Conservation (phyloP, 441 rosid species). For the Populus hybrid region DNA sequence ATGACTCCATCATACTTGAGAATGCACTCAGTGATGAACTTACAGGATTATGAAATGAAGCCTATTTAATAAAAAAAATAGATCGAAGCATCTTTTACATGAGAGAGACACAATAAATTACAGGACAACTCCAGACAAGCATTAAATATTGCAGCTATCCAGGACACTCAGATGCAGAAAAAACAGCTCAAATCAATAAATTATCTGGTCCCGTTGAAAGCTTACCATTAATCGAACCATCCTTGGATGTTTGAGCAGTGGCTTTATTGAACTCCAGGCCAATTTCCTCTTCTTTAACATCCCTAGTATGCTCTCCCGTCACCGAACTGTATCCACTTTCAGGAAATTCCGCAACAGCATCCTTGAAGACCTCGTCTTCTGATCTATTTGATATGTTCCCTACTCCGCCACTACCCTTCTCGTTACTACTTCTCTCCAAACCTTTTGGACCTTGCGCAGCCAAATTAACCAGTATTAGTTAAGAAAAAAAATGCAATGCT, state of each 20-base stretch:
- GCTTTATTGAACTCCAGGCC: conserved; percentile 14
- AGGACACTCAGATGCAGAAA: not conserved
- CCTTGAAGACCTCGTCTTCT: conserved; percentile 60
- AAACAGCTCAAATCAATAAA: not conserved
- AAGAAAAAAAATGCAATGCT: no score
- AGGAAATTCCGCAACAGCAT: conserved; percentile 60
- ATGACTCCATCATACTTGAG: not conserved
- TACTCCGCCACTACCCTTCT: conserved; percentile 30
- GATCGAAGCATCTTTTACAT: no score
- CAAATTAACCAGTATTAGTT: conserved; percentile 17
- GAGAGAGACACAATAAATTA: not conserved
- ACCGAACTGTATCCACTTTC: conserved; percentile 25
- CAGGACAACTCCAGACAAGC: not conserved
- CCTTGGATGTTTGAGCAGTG: conserved; percentile 20
- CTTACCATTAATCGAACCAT: conserved; percentile 28
- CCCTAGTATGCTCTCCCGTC: conserved; percentile 23
- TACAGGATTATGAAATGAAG: not conserved
- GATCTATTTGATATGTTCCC: conserved; percentile 36
- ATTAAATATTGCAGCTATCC: not conserved
- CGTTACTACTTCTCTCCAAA: conserved; percentile 29
- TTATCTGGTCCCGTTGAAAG: conserved; percentile 13
- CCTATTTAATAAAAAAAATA: not conserved
- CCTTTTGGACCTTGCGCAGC: conserved; percentile 40
- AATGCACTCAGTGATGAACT: not conserved
- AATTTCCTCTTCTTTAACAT: conserved; percentile 21